Base-by-base conservation (phyloP, 805 yeast species). In the Yarrowia hollandica region DNA sequence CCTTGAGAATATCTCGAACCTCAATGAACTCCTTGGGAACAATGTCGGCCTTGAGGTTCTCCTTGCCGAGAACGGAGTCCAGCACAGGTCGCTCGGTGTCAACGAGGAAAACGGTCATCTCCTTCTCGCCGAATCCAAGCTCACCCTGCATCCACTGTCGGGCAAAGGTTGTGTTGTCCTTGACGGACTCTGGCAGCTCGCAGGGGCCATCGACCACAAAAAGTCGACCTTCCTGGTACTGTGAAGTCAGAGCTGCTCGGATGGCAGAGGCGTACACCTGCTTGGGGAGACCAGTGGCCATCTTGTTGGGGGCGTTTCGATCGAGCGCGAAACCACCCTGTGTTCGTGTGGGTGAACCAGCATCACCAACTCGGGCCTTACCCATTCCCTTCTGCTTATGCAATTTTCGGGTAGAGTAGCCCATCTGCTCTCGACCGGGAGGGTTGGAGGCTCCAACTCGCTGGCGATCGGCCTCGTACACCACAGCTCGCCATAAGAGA, bases 281-380 rank as follows among this genome's bases (percentile, higher is more conserved):
- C 31, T 70, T 69, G 19, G 95, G 95, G 65, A 94, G 77, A 10
- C 79, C 82, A 2, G 97, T 86, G 25, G 90, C 79, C 79, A 85
- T 84, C 71, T 92, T 96, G 68, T 87, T 90, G 50, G 96, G 96
- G 3, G 97, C 97, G 59, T 81, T 82, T 70, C 94, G 85, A 14
- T 94, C 97, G 67, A 86, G 82, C 0, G 98, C 97, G 66, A 85
- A 79, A 57, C 92, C 90, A 71, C 96, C 97, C 68, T 87, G 89
- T 68, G 82, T 84, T 75, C 96, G 84, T 42, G 85, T 86, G 52
- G 99, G 99, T 21, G 96, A 89, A 68, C 91, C 92, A 61, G 88
- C 90, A 74, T 91, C 97, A 76, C 99, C 99, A 59, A 83, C 86
- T 78, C 99, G 85, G 58, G 99, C 99, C 62, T 81, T 80, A 74